Percentiles rank a stretch among this genome's conserved stretches.
Conservation (phyloP, 306 rosid species). For the Vicia faba region DNA sequence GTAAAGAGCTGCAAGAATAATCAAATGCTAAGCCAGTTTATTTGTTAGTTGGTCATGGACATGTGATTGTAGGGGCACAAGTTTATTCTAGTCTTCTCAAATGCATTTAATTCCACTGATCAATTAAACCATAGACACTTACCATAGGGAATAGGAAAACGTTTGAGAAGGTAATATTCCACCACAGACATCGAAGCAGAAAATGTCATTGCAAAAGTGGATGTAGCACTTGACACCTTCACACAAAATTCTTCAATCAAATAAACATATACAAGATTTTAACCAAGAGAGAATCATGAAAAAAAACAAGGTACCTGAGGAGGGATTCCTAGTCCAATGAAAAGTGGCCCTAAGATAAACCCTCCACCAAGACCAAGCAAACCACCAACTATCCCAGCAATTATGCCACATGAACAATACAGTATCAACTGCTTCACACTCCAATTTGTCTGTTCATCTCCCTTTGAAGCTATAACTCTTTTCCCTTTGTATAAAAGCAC, state of each 20-base stretch:
- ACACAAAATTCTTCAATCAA: background rate
- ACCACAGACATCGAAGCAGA: constrained; percentile 86
- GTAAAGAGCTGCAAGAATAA: constrained; percentile 60
- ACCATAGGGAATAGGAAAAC: constrained; percentile 77
- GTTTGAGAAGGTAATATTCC: constrained; percentile 71
- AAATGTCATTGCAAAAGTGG: constrained; percentile 79
- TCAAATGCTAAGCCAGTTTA: background rate
- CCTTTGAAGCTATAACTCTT: constrained; percentile 61
- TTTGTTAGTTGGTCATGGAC: too few relatives aligned
- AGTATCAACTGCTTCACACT: constrained; percentile 47
- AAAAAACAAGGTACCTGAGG: constrained; percentile 57
- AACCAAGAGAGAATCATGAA: background rate
- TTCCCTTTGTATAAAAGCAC: constrained; percentile 54
- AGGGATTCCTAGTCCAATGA: constrained; percentile 72
- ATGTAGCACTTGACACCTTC: constrained; percentile 79
- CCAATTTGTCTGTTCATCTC: constrained; percentile 56
- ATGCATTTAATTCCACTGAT: too few relatives aligned
- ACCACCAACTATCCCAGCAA: constrained; percentile 77
- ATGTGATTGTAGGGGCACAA: too few relatives aligned
- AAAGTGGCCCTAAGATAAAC: constrained; percentile 81
- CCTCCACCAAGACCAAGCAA: constrained; percentile 87
- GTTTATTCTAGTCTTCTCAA: too few relatives aligned
- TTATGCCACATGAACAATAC: constrained; percentile 53
- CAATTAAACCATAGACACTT: constrained; percentile 29
- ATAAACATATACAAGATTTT: background rate